phyloP scores from a whole-genome alignment of 331 rosid species.

The Arachis monticola region DNA sequence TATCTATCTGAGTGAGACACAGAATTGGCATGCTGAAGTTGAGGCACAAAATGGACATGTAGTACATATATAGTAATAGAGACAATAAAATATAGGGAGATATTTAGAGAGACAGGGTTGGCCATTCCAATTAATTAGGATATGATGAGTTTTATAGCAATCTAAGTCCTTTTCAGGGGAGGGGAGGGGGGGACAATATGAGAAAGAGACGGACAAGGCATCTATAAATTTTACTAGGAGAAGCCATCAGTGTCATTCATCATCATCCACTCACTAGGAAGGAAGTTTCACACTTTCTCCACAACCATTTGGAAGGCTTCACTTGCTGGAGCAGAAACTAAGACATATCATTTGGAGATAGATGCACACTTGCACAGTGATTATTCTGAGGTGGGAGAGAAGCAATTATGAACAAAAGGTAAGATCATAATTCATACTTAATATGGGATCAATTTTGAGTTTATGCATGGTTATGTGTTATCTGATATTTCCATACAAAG shows the following conservation, averaged over 20 bases:
- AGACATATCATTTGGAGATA: slow-evolving; percentile 72
- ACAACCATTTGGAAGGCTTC: slow-evolving; percentile 42
- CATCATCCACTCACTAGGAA: slow-evolving; percentile 9
- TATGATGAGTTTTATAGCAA: slow-evolving; percentile 12
- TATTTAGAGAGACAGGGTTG: slow-evolving; percentile 46
- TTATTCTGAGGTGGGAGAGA: slow-evolving; percentile 71
- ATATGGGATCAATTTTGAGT: background rate
- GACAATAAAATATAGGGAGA: slow-evolving; percentile 36
- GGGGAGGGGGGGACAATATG: slow-evolving; percentile 46
- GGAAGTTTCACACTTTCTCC: slow-evolving; percentile 24
- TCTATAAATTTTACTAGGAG: slow-evolving; percentile 33
- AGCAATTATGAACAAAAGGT: slow-evolving; percentile 30
- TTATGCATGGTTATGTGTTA: too few species aligned
- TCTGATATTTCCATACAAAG: too few species aligned
- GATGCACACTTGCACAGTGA: slow-evolving; percentile 48
- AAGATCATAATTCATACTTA: background rate
- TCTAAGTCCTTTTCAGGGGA: slow-evolving; percentile 48
- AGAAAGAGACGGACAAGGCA: slow-evolving; percentile 37
- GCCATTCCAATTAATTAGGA: slow-evolving; percentile 23
- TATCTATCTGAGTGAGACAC: background rate
- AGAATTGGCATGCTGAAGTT: slow-evolving; percentile 28
- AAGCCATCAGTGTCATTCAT: slow-evolving; percentile 33
- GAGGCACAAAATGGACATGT: slow-evolving; percentile 11
- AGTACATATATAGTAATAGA: background rate
- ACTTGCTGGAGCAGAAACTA: slow-evolving; percentile 61